phyloP scores from a whole-genome alignment of 768 basidiomycete genomes.

The Tulasnella sp. region DNA sequence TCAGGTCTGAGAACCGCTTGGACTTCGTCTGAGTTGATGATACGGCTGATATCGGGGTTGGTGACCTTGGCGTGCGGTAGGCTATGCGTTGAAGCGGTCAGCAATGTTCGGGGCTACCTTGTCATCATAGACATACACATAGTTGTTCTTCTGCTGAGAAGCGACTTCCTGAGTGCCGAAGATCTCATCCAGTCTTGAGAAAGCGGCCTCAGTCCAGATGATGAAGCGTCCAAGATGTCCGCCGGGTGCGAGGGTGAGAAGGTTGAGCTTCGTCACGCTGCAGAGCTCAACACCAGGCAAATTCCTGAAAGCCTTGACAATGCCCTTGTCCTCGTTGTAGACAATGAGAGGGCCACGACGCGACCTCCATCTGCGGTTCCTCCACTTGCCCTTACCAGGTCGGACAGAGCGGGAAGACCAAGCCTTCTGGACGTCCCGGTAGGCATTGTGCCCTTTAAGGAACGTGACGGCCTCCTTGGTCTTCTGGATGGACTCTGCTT shows the following conservation, averaged over 20 bases:
- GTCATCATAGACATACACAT: constrained; percentile 52
- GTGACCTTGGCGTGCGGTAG: constrained; percentile 94
- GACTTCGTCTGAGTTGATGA: constrained; percentile 98
- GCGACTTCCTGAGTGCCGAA: constrained; percentile 92
- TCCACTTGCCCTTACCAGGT: constrained; percentile 95
- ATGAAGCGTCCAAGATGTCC: constrained; percentile 98
- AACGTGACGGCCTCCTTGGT: constrained; percentile 95
- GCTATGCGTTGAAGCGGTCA: constrained; percentile 41
- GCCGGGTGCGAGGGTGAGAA: constrained; percentile 98
- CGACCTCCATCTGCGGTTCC: constrained; percentile 94
- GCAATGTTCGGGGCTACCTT: background rate
- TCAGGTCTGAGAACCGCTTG: constrained; percentile 87
- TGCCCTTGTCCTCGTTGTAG: constrained; percentile 95
- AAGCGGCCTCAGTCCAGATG: constrained; percentile 98
- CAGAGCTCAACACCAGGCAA: constrained; percentile 96
- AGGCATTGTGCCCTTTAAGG: constrained; percentile 84
- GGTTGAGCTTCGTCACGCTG: constrained; percentile 89
- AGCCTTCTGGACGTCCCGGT: constrained; percentile 92
- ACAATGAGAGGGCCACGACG: constrained; percentile 96
- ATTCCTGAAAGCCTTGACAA: constrained; percentile 98
- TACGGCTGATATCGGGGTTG: constrained; percentile 93
- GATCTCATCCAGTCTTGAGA: constrained; percentile 86
- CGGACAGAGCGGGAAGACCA: constrained; percentile 96
- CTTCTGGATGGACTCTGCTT: constrained; percentile 85
- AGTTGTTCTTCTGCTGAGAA: constrained; percentile 84